Evolutionary conservation across 345 rosid species (phyloP).

Genomic region (Kernera saxatilis): DNA sequence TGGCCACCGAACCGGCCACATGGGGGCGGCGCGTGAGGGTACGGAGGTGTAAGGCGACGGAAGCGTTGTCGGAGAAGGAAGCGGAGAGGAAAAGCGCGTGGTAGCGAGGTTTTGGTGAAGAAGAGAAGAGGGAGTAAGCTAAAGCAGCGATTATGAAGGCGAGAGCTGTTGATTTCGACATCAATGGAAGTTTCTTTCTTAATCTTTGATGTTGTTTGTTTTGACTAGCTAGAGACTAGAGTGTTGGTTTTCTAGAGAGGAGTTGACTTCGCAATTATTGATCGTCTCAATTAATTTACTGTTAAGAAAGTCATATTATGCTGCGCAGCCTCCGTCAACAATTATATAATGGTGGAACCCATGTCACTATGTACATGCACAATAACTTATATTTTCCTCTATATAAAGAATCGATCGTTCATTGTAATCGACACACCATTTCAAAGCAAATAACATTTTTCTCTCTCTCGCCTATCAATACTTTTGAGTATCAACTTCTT

Average conservation of each 20-base stretch:
- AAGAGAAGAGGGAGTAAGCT: conserved; percentile 31
- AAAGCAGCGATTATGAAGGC: conserved; percentile 34
- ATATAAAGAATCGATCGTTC: no score
- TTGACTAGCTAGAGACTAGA: background rate
- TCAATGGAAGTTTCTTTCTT: conserved; percentile 9
- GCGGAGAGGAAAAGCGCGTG: conserved; percentile 52
- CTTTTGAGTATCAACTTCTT: no score
- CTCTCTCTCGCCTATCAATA: no score
- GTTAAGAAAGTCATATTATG: no score
- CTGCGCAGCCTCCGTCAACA: no score
- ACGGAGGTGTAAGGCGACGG: conserved; percentile 53
- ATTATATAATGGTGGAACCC: no score
- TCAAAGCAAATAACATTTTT: no score
- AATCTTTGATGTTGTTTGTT: background rate
- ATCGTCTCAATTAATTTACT: no score
- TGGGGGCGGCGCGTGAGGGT: conserved; percentile 80
- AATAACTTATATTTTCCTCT: no score
- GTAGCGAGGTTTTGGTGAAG: conserved; percentile 47
- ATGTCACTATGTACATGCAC: no score
- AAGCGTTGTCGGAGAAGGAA: conserved; percentile 56
- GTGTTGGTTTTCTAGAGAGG: background rate
- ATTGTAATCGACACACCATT: no score
- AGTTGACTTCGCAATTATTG: no score
- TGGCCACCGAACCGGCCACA: conserved; percentile 71
- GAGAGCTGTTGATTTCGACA: conserved; percentile 34